A percentile compares a stretch with the other conserved stretches of the same genome.
phyloP scores from a whole-genome alignment of 768 basidiomycete species.

The Mycena latifolia region DNA sequence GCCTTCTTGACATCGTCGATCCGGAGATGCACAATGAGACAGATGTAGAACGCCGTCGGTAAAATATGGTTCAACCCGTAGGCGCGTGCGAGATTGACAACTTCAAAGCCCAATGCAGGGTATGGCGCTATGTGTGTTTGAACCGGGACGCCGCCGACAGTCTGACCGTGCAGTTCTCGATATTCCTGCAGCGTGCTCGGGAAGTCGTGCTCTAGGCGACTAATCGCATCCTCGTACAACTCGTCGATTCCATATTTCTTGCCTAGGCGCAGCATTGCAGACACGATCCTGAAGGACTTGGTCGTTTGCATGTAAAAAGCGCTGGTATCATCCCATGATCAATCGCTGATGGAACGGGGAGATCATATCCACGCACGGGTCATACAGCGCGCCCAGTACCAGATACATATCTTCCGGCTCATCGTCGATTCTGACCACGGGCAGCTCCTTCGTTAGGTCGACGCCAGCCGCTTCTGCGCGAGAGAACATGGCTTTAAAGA shows the following conservation, averaged over 20 bases:
- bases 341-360: no score
- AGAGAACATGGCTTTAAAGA: neutral
- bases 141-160: no score
- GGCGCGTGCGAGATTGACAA: neutral
- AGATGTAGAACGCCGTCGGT: conserved; percentile 1
- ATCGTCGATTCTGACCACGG: neutral
- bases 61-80: neutral
- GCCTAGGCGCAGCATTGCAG: no score
- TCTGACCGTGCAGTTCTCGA: no score
- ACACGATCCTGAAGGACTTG: no score
- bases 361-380: conserved; percentile 8
- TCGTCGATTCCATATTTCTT: no score
- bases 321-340: no score
- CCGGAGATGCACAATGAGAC: neutral
- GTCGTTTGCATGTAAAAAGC: no score
- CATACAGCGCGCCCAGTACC: neutral
- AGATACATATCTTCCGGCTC: neutral
- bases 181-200: no score
- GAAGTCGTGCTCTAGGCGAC: no score
- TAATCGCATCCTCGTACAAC: no score
- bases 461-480: neutral
- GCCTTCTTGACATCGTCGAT: neutral
- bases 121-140: neutral
- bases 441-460: neutral
- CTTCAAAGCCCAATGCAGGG: neutral